These are phyloP conservation scores for Leccinum obscurum DNA, from an alignment of 768 basidiomycete species.

Conservation along the genomic window DNA sequence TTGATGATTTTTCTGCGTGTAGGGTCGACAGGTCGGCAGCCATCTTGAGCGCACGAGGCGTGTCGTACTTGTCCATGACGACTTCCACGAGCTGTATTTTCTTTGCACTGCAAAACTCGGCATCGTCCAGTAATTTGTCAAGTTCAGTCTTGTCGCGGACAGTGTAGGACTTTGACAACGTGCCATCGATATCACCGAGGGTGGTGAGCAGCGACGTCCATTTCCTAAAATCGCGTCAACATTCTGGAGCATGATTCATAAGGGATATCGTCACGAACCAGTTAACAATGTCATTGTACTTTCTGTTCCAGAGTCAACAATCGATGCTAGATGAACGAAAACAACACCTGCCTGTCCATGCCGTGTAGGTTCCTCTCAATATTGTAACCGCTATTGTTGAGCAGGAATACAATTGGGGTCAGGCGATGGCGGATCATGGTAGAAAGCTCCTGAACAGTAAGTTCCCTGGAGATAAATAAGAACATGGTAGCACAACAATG, in stretches of 20 bases:
- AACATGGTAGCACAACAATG: not conserved
- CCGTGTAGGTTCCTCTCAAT: slow-evolving; percentile 84
- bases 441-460: slow-evolving; percentile 81
- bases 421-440: slow-evolving; percentile 76
- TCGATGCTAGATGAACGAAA: not conserved
- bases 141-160: slow-evolving; percentile 70
- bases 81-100: slow-evolving; percentile 82
- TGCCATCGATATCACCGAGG: slow-evolving; percentile 52
- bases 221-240: slow-evolving; percentile 41
- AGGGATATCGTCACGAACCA: slow-evolving; percentile 45
- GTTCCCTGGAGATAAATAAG: slow-evolving; percentile 48
- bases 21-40: slow-evolving; percentile 42
- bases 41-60: slow-evolving; percentile 59
- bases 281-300: slow-evolving; percentile 84
- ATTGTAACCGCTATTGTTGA: slow-evolving; percentile 83
- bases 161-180: slow-evolving; percentile 58
- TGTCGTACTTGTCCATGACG: slow-evolving; percentile 70
- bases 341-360: slow-evolving; percentile 42
- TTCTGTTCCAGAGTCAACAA: slow-evolving; percentile 37
- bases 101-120: slow-evolving; percentile 58
- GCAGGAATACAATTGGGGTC: slow-evolving; percentile 80
- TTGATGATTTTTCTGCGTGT: slow-evolving; percentile 17
- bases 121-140: slow-evolving; percentile 61
- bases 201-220: slow-evolving; percentile 65
- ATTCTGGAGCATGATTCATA: too few relatives aligned